Evolutionary conservation across 306 rosid genomes (phyloP).

Genomic region (Arachis stenosperma): DNA sequence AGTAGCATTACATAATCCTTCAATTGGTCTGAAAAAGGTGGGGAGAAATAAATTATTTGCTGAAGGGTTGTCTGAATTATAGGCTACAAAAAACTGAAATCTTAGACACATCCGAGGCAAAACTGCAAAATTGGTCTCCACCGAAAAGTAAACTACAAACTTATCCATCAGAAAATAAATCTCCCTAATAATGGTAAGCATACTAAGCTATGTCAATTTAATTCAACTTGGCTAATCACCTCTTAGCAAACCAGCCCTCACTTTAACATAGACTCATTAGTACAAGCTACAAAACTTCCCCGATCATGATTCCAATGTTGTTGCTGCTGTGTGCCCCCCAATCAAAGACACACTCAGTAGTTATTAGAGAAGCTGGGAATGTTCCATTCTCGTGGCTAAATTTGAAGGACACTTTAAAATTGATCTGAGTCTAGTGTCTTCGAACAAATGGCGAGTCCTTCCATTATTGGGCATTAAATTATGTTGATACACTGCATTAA

Average conservation of each 20-base stretch:
- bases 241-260: constrained; percentile 42
- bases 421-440: constrained; percentile 46
- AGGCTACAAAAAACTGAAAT: constrained; percentile 28
- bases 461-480: constrained; percentile 42
- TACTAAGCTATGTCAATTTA: constrained; percentile 35
- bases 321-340: constrained; percentile 45
- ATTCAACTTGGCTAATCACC: constrained; percentile 48
- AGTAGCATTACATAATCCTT: neutral
- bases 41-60: neutral
- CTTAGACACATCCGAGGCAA: constrained; percentile 19
- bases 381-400: constrained; percentile 27
- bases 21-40: constrained; percentile 13
- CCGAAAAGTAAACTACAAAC: constrained; percentile 31
- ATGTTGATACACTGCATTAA: constrained; percentile 50
- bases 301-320: constrained; percentile 40
- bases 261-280: constrained; percentile 44
- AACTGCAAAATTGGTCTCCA: constrained; percentile 9
- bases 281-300: constrained; percentile 46
- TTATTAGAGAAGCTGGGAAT: constrained; percentile 33
- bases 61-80: constrained; percentile 11
- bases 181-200: constrained; percentile 28
- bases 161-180: constrained; percentile 33
- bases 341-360: constrained; percentile 39
- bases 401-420: constrained; percentile 43
- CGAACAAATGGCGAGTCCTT: constrained; percentile 51